Base-by-base conservation (phyloP, 768 basidiomycete species). In the Jaapia argillacea region DNA sequence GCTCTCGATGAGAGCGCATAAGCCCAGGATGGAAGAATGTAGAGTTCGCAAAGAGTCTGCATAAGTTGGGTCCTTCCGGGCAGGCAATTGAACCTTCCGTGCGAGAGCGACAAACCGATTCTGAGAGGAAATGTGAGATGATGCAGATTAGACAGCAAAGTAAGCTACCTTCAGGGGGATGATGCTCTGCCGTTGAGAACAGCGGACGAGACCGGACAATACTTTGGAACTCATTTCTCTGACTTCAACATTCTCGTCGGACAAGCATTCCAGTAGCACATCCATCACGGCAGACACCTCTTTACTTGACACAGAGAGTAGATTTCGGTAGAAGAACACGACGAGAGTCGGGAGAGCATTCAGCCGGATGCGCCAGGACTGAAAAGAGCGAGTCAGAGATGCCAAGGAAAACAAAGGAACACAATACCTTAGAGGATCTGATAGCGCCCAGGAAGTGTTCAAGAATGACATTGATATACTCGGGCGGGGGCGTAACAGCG, bases 351-450 rank as follows among this genome's bases (percentile, higher is more conserved):
- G 91, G 45, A 94, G 65, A 18, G 85, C 82, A 61, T 91, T 84
- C 26, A 90, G 69, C 3, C 89, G 81, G 54, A 92, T 89, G 43
- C 87, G 76, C 91, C 91, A 96, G 5, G 87, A 90, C 88, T 91
- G 48, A 27, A n/a, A n/a, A n/a, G n/a, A n/a, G n/a, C n/a, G n/a
- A n/a, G n/a, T n/a, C n/a, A n/a, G n/a, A 33, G 10, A 33, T 16
- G 28, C 16, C 28, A 36, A 18, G 16, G 16, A 48, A 12, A 28
- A 33, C 47, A 44, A 48, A 44, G 18, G 45, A 40, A 22, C 47
- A 16, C 47, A 74, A 57, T 55, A 87, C 90, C 53, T 72, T 72
- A 22, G 91, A 88, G 24, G 77, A 80, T 48, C 87, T 81, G 61
- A 92, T 77, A 14, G 85, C 83, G 26, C 65, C 61, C 24, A 81